Evolutionary conservation across 768 basidiomycete genomes (phyloP), one percentile per base, ranked within the genome.

Genomic region (Lepiota brunneoincarnata): DNA sequence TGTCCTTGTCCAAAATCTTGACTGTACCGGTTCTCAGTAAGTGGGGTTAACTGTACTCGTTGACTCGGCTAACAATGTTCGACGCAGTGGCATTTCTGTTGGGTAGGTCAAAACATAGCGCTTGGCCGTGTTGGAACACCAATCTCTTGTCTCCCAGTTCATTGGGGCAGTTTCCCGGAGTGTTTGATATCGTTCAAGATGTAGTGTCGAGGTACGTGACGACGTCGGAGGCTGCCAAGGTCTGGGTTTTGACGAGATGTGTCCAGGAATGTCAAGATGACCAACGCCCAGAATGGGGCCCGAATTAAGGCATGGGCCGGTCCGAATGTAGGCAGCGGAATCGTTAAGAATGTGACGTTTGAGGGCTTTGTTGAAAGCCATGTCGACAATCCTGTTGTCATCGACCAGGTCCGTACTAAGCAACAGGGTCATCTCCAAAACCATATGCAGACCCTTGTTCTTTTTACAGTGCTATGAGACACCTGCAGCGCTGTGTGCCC

Each of bases 291-390:
- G 61, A 86, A 86, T 58, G 86, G 84, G 1, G 84, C 83, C 1
- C 74, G 86, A 31, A 86, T 86, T 67, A 87, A 87, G 64, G 80
- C 82, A 0, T 87, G 78, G 72, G 84, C 82, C 4, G 86, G 84
- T 4, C 71, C 75, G 14, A 75, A 77, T 49, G 81, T 83, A 24
- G 83, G 84, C 3, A 74, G 77, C 35, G 82, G 82, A 6, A 76
- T 81, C 40, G 81, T 82, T 40, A 74, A 77, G 63, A 82, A 83
- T 58, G 67, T 83, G 62, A 80, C 79, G 0, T 84, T 80, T 64
- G 59, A 64, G n/a, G 69, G 73, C 56, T 83, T 83, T 64, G 55
- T 72, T 17, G 79, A 80, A 55, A 73, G 68, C 47, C 76, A 81
- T 36, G 81, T 83, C 38, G 81, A 83, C 55, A 75, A 81, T 58